phyloP scores from a whole-genome alignment of 2,329 filamentous ascomycete species.

The Trichoderma guizhouense region DNA sequence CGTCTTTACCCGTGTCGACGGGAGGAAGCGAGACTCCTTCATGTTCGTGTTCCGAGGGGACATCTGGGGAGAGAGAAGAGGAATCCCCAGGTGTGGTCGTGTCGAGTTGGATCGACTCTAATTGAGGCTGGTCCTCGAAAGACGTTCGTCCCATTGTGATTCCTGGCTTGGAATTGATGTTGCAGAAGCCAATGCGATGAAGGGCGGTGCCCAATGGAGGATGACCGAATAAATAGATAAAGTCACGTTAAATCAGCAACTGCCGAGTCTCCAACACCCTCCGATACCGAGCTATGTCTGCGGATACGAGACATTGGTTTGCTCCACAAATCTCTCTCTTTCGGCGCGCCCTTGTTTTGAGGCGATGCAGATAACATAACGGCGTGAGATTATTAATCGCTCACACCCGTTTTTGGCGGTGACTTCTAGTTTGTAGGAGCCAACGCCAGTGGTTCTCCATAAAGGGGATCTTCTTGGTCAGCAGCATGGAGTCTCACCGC shows the following conservation, averaged over 20 bases:
- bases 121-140: not conserved
- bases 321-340: not conserved
- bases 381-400: not conserved
- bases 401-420: not conserved
- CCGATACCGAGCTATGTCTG: not conserved
- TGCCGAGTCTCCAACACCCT: not conserved
- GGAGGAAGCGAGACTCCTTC: slow-evolving; percentile 29
- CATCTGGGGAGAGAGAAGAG: not conserved
- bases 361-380: not conserved
- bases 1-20: slow-evolving; percentile 34
- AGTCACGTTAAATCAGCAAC: not conserved
- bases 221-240: not conserved
- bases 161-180: not conserved
- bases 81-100: not conserved
- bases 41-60: slow-evolving; percentile 12
- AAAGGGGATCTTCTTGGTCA: not conserved
- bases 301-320: not conserved
- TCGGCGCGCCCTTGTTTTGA: not conserved
- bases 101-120: slow-evolving; percentile 6
- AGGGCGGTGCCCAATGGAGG: not conserved
- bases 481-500: not conserved
- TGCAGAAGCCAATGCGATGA: not conserved
- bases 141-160: not conserved
- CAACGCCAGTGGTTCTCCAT: not conserved
- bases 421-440: not conserved